phyloP scores from a whole-genome alignment of 495 filamentous ascomycete genomes.

The Penicillium taxi region DNA sequence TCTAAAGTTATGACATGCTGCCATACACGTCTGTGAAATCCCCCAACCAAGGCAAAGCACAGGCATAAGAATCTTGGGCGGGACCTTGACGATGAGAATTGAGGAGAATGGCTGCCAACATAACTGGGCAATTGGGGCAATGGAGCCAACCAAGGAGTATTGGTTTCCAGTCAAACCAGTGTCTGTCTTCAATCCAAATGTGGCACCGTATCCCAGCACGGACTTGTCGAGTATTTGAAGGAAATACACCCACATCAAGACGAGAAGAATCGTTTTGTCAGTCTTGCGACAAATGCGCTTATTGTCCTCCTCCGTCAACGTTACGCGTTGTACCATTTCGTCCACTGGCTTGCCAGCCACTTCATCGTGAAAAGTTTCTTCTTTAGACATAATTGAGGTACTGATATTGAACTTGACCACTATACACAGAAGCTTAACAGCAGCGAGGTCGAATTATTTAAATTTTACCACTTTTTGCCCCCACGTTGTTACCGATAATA shows the following conservation, averaged over 20 bases:
- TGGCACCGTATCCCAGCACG: slow-evolving; percentile 55
- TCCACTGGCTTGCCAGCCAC: slow-evolving; percentile 4
- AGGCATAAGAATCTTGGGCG: slow-evolving; percentile 58
- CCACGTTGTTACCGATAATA: too few species aligned
- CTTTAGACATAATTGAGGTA: slow-evolving; percentile 20
- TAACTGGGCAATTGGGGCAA: slow-evolving; percentile 56
- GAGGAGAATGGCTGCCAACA: slow-evolving; percentile 61
- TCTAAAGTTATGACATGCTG: slow-evolving; percentile 35
- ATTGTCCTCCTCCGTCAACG: slow-evolving; percentile 44
- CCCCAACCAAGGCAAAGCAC: slow-evolving; percentile 47
- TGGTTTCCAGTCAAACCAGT: slow-evolving; percentile 48
- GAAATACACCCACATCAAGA: slow-evolving; percentile 60
- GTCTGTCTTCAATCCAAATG: slow-evolving; percentile 52
- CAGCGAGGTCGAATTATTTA: too few species aligned
- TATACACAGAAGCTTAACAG: too few species aligned
- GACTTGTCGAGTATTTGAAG: slow-evolving; percentile 58
- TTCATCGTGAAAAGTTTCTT: slow-evolving; percentile 13
- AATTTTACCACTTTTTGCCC: too few species aligned
- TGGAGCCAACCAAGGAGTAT: slow-evolving; percentile 55
- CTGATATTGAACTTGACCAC: too few species aligned
- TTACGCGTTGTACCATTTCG: slow-evolving; percentile 18
- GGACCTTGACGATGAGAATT: slow-evolving; percentile 56
- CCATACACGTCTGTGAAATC: slow-evolving; percentile 39
- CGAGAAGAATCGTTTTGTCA: slow-evolving; percentile 48
- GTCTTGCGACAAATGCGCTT: slow-evolving; percentile 54